Evolutionary conservation across 768 basidiomycete genomes (phyloP).

Genomic region (Mycena olivaceomarginata): DNA sequence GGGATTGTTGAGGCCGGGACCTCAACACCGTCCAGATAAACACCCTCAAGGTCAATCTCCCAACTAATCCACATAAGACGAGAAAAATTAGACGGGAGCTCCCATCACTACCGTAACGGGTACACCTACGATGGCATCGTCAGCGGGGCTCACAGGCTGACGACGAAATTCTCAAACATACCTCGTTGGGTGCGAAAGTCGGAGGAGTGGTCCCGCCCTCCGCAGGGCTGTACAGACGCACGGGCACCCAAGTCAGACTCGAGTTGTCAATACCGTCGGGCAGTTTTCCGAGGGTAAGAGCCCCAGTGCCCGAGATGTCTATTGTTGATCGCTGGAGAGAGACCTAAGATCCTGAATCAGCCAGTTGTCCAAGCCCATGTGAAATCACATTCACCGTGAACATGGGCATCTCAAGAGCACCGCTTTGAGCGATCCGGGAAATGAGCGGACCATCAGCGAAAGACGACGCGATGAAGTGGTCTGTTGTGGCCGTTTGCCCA

Average conservation of each 20-base stretch:
- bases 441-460: slow-evolving; percentile 66
- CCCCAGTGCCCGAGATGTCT: slow-evolving; percentile 74
- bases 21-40: slow-evolving; percentile 76
- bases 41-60: slow-evolving; percentile 81
- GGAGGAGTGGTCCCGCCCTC: slow-evolving; percentile 77
- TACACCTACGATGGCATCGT: slow-evolving; percentile 49
- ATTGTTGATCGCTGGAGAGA: slow-evolving; percentile 77
- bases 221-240: slow-evolving; percentile 70
- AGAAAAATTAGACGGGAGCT: background rate
- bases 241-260: slow-evolving; percentile 81
- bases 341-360: slow-evolving; percentile 49
- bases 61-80: slow-evolving; percentile 60
- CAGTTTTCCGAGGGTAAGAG: slow-evolving; percentile 77
- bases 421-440: slow-evolving; percentile 66
- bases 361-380: background rate
- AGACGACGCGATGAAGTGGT: slow-evolving; percentile 59
- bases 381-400: slow-evolving; percentile 61
- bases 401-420: slow-evolving; percentile 66
- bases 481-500: slow-evolving; percentile 49
- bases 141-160: background rate
- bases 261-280: slow-evolving; percentile 73
- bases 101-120: slow-evolving; percentile 55
- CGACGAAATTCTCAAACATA: slow-evolving; percentile 50
- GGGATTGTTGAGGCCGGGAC: slow-evolving; percentile 73
- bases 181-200: slow-evolving; percentile 75